Base-by-base conservation (phyloP, 805 yeast species). In the Maudiozyma serrabonitensis region DNA sequence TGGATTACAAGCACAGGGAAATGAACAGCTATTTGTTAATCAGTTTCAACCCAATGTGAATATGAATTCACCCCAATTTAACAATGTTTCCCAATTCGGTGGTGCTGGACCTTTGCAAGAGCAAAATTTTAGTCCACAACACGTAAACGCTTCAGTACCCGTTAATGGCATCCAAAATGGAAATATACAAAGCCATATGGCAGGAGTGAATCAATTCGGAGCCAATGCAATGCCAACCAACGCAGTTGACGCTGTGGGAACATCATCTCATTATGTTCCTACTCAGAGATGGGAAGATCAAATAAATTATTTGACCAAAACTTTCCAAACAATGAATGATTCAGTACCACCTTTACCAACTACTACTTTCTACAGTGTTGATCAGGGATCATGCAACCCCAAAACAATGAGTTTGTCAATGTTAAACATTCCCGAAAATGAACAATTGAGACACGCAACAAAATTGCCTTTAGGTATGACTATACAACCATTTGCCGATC, bases 301-400 rank as follows among this genome's bases (percentile, higher is more conserved):
- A 46, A 57, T 67, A 23, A 66, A 69, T 48, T 67, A 68, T 52
- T 56, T 68, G 55, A 54, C 69, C 54, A 66, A 65, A 43, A 64
- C 78, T 1, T 90, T 87, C 66, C 74, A 75, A 45, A 84, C 96
- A 1, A 81, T 86, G 57, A 80, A 82, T 61, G 80, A 87, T 60
- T 82, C 87, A 1, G 75, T 79, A 11, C 95, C 98, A 5, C 98
- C 98, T 3, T 71, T 80, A 13, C 82, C 95, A 0, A 86, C 91
- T 0, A 78, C 87, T 1, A 82, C 79, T 54, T 87, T 73, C 60
- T 72, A 71, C 43, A 78, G 84, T 1, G 70, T 78, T 28, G 98
- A 93, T 63, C 95, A 90, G 63, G 95, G 95, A 6, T 79, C 82
- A 8, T 80, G 95, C 3, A 80, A 87, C 23, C 93, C 98, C 3